Conservation (phyloP, 2,329 filamentous ascomycete species). For the Epicoccum nigrum region DNA sequence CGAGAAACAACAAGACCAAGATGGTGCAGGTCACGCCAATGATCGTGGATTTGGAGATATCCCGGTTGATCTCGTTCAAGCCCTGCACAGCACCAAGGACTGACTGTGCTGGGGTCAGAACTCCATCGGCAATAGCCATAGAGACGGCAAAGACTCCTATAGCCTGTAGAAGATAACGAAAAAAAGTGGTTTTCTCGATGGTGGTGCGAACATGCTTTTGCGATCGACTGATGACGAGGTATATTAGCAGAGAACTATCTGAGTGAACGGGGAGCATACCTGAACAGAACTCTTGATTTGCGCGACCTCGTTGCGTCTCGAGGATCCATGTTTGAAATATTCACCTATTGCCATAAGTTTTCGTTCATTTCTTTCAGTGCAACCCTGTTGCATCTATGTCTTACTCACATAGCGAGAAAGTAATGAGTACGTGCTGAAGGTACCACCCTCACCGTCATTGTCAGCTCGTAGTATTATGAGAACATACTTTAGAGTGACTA, state of each 20-base stretch:
- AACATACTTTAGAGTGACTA: constrained; percentile 73
- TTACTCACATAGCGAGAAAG: constrained; percentile 60
- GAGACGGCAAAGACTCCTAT: constrained; percentile 70
- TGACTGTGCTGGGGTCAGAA: constrained; percentile 73
- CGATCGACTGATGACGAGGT: constrained; percentile 53
- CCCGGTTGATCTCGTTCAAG: constrained; percentile 61
- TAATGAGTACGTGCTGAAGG: constrained; percentile 70
- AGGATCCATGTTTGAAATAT: constrained; percentile 66
- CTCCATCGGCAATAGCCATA: constrained; percentile 70
- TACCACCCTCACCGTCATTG: constrained; percentile 74
- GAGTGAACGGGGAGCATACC: not conserved
- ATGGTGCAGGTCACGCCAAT: constrained; percentile 70
- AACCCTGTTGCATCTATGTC: not conserved
- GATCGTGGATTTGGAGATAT: constrained; percentile 63
- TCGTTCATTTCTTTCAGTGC: not conserved
- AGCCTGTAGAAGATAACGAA: constrained; percentile 62
- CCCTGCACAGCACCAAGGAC: constrained; percentile 73
- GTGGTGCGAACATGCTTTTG: constrained; percentile 61
- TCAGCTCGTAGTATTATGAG: constrained; percentile 70
- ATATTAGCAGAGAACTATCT: constrained; percentile 57
- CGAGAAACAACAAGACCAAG: constrained; percentile 65
- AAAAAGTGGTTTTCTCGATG: constrained; percentile 62
- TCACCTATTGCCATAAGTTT: constrained; percentile 56
- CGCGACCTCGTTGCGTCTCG: constrained; percentile 62
- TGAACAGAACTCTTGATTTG: constrained; percentile 12